A percentile compares a stretch with the other conserved stretches of the same genome.
Evolutionary conservation across 2,329 filamentous ascomycete genomes (phyloP).

Genomic region (Cladosporium sp.): DNA sequence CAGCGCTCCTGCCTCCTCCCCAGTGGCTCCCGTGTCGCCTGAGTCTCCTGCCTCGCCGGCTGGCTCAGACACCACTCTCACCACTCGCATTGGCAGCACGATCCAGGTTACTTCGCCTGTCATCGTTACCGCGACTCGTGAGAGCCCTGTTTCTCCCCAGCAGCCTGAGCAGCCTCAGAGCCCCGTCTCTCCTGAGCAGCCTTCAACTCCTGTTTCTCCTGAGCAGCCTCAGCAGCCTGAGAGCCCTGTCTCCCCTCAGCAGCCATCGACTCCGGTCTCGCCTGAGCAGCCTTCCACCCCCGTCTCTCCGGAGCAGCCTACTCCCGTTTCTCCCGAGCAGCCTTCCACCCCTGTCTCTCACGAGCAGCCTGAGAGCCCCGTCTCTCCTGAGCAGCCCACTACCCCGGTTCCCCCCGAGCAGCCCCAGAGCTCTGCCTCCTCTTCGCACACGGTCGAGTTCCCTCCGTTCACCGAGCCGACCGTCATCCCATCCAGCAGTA

Average conservation of each 20-base stretch:
- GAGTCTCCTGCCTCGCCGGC: neutral
- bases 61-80: slow-evolving; percentile 2
- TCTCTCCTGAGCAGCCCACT: neutral
- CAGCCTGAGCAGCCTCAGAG: neutral
- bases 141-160: neutral
- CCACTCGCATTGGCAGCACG: neutral
- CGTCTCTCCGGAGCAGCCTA: neutral
- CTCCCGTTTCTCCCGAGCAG: slow-evolving; percentile 1
- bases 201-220: neutral
- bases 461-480: neutral
- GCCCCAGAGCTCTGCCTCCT: neutral
- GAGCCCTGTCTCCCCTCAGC: neutral
- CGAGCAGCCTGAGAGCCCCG: neutral
- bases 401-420: neutral
- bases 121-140: slow-evolving; percentile 4
- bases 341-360: neutral
- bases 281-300: neutral
- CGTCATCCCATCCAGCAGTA: neutral
- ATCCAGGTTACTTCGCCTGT: neutral
- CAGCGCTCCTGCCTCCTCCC: neutral
- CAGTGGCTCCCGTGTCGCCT: neutral
- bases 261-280: neutral
- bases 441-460: neutral
- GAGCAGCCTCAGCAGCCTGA: neutral
- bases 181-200: neutral